Evolutionary conservation across 129 eudicot species (phyloP).

Genomic region (Tanacetum coccineum): DNA sequence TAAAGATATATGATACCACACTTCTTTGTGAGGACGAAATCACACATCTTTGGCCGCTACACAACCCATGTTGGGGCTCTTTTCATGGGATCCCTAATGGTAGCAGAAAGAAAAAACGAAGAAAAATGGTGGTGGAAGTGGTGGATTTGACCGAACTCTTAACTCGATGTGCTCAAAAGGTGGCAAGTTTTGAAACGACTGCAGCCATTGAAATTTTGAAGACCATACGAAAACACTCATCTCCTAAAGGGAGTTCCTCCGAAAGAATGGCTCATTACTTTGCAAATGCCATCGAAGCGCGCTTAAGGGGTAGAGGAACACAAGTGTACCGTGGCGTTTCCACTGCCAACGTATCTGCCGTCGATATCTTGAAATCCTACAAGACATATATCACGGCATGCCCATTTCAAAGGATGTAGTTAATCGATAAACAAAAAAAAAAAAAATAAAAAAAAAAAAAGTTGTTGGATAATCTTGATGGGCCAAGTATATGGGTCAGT

Average conservation of each 20-base stretch:
- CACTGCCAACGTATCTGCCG: constrained; percentile 10
- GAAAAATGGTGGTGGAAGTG: constrained; percentile 12
- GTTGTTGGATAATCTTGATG: no score
- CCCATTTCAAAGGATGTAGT: constrained; percentile 43
- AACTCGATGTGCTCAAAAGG: constrained; percentile 37
- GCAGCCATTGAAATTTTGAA: constrained; percentile 15
- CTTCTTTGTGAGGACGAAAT: constrained; percentile 22
- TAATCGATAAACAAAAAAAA: no score
- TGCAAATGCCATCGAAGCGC: constrained; percentile 43
- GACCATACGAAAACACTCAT: constrained; percentile 34
- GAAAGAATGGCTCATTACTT: constrained; percentile 39
- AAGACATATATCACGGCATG: constrained; percentile 22
- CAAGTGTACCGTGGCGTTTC: constrained; percentile 10
- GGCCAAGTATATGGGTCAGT: no score
- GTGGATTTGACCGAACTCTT: constrained; percentile 33
- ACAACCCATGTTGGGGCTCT: not conserved
- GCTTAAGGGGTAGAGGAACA: constrained; percentile 40
- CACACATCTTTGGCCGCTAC: constrained; percentile 10
- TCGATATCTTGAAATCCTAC: constrained; percentile 28
- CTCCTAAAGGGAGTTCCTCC: constrained; percentile 33
- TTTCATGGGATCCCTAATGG: no score
- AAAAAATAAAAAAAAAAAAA: no score
- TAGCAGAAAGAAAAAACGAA: constrained; percentile 2
- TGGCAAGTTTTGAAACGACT: constrained; percentile 17
- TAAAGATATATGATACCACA: constrained; percentile 23